Percentiles rank a stretch among this genome's conserved stretches.
phyloP scores from a whole-genome alignment of 371 early-diverging fungal genomes.

The Actinomucor elegans region DNA sequence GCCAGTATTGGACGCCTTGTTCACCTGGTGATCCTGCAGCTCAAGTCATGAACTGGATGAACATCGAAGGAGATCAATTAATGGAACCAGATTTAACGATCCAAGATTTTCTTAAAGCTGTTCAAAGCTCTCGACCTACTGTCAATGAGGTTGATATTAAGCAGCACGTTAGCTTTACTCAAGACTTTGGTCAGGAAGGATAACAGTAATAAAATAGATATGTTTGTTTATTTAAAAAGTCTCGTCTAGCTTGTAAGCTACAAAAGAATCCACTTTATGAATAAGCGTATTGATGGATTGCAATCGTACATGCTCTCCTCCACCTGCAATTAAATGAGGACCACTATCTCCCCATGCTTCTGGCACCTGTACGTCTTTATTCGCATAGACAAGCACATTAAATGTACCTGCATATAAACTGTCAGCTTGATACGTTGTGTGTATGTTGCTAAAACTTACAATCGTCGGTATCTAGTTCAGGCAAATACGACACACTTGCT shows the following conservation, averaged over 20 bases:
- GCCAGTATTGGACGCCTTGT: constrained; percentile 86
- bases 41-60: constrained; percentile 88
- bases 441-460: constrained; percentile 54
- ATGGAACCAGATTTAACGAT: constrained; percentile 88
- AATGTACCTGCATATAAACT: constrained; percentile 67
- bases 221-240: constrained; percentile 6
- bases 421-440: neutral
- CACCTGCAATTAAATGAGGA: constrained; percentile 68
- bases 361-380: constrained; percentile 84
- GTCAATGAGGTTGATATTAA: constrained; percentile 82
- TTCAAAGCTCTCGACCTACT: constrained; percentile 75
- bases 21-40: constrained; percentile 92
- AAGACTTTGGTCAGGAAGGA: constrained; percentile 71
- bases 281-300: constrained; percentile 79
- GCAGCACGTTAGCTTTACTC: constrained; percentile 86
- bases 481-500: constrained; percentile 86
- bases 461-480: constrained; percentile 76
- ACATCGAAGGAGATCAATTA: constrained; percentile 82
- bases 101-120: constrained; percentile 83
- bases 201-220: neutral
- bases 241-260: constrained; percentile 72
- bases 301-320: constrained; percentile 83
- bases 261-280: constrained; percentile 83
- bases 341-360: constrained; percentile 86
- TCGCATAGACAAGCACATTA: constrained; percentile 87